Conservation (phyloP, 2,329 filamentous ascomycete genomes). For the Fusarium irregulare region DNA sequence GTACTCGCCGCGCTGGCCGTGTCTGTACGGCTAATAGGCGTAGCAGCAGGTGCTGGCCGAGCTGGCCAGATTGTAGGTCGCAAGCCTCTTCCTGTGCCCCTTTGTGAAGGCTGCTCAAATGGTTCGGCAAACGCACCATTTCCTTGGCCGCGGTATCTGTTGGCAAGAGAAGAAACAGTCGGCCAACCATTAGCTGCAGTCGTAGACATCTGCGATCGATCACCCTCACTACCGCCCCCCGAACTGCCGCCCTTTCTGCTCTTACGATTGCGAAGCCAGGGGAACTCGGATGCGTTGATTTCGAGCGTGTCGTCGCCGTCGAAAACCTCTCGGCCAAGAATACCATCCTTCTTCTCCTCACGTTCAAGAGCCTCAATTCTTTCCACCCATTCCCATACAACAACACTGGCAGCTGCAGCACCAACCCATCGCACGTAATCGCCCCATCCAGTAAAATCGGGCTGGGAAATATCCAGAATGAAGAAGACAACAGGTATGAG, state of each 20-base stretch:
- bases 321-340: conserved; percentile 89
- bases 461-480: conserved; percentile 87
- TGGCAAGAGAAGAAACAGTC: conserved; percentile 43
- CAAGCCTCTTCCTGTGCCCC: conserved; percentile 52
- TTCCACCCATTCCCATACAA: conserved; percentile 98
- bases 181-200: conserved; percentile 45
- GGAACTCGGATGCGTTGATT: conserved; percentile 62
- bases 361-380: conserved; percentile 91
- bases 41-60: conserved; percentile 65
- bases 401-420: conserved; percentile 91
- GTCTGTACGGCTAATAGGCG: conserved; percentile 70
- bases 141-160: conserved; percentile 43
- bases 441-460: conserved; percentile 89
- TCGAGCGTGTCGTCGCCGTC: conserved; percentile 95
- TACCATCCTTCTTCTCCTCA: conserved; percentile 93
- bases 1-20: conserved; percentile 73
- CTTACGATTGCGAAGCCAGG: conserved; percentile 58
- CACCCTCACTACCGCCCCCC: conserved; percentile 23
- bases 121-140: conserved; percentile 33
- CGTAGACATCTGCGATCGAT: conserved; percentile 29
- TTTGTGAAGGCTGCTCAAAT: conserved; percentile 44
- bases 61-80: conserved; percentile 67
- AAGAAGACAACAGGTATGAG: conserved; percentile 93
- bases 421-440: conserved; percentile 98
- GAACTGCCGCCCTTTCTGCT: conserved; percentile 47